These are phyloP conservation scores for Ascochyta viciae-villosae DNA, from an alignment of 2,329 filamentous ascomycete species.

Conservation along the genomic window DNA sequence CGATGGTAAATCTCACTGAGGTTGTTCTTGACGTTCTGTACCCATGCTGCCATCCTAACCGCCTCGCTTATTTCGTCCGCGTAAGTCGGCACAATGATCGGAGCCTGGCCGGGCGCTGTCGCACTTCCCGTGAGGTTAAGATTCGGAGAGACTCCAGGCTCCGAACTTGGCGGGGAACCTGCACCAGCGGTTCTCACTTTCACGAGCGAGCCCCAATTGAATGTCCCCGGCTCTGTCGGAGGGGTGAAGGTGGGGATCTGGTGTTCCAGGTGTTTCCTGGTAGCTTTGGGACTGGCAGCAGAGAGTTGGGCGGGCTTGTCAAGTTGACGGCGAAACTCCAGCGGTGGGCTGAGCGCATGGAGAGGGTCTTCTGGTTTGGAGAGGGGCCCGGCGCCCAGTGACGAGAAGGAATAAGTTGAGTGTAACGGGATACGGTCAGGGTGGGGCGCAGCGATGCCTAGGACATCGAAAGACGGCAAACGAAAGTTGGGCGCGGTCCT, in stretches of 20 bases:
- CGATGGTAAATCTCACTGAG: conserved; percentile 40
- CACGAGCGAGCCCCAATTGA: conserved; percentile 51
- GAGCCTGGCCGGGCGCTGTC: conserved; percentile 30
- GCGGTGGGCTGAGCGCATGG: conserved; percentile 47
- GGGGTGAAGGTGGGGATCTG: conserved; percentile 55
- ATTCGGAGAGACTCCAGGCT: conserved; percentile 44
- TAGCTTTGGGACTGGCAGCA: conserved; percentile 26
- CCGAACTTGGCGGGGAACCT: conserved; percentile 51
- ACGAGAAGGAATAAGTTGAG: conserved; percentile 36
- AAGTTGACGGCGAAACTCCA: conserved; percentile 27
- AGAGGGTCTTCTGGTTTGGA: conserved; percentile 51
- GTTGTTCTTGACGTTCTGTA: conserved; percentile 37
- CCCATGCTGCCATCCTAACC: conserved; percentile 41
- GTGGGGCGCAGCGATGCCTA: conserved; percentile 59
- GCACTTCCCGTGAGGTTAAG: conserved; percentile 30
- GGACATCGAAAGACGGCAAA: conserved; percentile 61
- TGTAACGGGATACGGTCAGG: conserved; percentile 48
- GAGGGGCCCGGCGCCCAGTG: conserved; percentile 46
- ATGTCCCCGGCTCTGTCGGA: conserved; percentile 52
- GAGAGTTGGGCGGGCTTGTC: conserved; percentile 27
- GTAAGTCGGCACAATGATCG: conserved; percentile 36
- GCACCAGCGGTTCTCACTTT: conserved; percentile 45
- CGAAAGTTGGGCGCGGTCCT: conserved; percentile 53
- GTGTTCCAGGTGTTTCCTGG: conserved; percentile 38
- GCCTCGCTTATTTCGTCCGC: conserved; percentile 29